Evolutionary conservation across 1,284 basidiomycete genomes (phyloP), one percentile per base, ranked within the genome.

Genomic region (Inonotus obliquus): DNA sequence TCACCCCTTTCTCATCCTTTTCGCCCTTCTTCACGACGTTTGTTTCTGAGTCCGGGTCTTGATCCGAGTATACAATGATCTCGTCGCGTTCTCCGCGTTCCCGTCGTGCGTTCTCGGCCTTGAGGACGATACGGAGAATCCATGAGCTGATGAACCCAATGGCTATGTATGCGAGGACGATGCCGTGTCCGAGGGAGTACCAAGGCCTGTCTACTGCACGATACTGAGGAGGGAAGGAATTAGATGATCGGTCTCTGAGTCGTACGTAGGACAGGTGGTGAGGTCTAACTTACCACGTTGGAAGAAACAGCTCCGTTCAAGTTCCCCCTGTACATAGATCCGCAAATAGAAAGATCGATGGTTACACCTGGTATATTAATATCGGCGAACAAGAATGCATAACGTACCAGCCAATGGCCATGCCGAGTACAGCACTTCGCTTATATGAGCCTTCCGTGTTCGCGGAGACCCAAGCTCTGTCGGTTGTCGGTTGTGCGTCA

Each of bases 301-400:
- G 86, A 86, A 63, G 83, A 83, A 19, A 89, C 83, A 13, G 86
- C 87, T 7, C 87, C 86, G 67, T 88, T 87, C 37, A 88, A 72
- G 68, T 88, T 87, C 17, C 85, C 86, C 68, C 84, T 60, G 21
- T 4, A 47, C 14, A 83, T 60, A 47, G 23, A 83, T 60, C 37
- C 25, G 23, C n/a, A 35, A 9, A 41, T 51, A n/a, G n/a, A n/a
- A n/a, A n/a, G 13, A 17, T 14, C 14, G 23, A 60, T 11, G 35
- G 25, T 41, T 44, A 32, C 19, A 44, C 19, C 38, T 2, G 38
- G 38, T 11, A 29, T 2, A n/a, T n/a, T 38, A 41, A 23, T 25
- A 57, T 21, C 41, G 23, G 10, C 7, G 23, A 44, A n/a, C n/a
- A n/a, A n/a, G n/a, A n/a, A n/a, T n/a, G n/a, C 10, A 49, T 13